Evolutionary conservation across 2,329 filamentous ascomycete species (phyloP).

Genomic region (Fusarium sp.): DNA sequence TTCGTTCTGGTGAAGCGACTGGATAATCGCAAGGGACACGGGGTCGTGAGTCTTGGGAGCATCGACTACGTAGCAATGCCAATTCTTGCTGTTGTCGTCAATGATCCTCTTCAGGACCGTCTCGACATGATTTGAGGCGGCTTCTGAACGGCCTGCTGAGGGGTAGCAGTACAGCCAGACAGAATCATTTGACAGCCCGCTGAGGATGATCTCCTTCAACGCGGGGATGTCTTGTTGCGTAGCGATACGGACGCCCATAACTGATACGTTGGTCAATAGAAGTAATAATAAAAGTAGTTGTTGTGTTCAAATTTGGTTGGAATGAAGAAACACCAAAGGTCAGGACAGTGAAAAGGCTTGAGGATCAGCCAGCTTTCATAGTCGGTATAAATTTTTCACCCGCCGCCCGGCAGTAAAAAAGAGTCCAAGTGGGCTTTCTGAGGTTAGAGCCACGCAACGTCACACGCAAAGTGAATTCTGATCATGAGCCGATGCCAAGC

Average conservation of each 20-base stretch:
- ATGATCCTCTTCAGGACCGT: slow-evolving; percentile 12
- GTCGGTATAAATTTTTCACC: slow-evolving; percentile 11
- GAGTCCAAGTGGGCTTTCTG: slow-evolving; percentile 14
- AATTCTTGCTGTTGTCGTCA: slow-evolving; percentile 22
- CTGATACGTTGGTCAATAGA: background rate
- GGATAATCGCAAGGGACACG: slow-evolving; percentile 22
- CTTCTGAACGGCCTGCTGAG: background rate
- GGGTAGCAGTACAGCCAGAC: slow-evolving; percentile 35
- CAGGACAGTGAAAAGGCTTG: background rate
- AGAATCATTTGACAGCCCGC: slow-evolving; percentile 20
- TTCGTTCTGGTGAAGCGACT: slow-evolving; percentile 20
- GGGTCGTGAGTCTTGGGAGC: slow-evolving; percentile 30
- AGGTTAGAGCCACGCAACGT: slow-evolving; percentile 36
- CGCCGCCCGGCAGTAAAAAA: slow-evolving; percentile 4
- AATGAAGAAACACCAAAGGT: background rate
- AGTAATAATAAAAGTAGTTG: background rate
- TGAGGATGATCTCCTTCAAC: slow-evolving; percentile 32
- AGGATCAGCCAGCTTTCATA: slow-evolving; percentile 14
- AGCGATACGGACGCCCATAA: slow-evolving; percentile 32
- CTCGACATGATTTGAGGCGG: slow-evolving; percentile 22
- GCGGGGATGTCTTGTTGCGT: slow-evolving; percentile 27
- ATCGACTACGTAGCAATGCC: slow-evolving; percentile 28
- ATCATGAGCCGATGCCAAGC: slow-evolving; percentile 34
- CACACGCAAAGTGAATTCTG: slow-evolving; percentile 22
- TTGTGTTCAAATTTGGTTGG: background rate